Evolutionary conservation across 306 rosid genomes (phyloP), one percentile per base, ranked within the genome.

Genomic region (Trifolium repens): DNA sequence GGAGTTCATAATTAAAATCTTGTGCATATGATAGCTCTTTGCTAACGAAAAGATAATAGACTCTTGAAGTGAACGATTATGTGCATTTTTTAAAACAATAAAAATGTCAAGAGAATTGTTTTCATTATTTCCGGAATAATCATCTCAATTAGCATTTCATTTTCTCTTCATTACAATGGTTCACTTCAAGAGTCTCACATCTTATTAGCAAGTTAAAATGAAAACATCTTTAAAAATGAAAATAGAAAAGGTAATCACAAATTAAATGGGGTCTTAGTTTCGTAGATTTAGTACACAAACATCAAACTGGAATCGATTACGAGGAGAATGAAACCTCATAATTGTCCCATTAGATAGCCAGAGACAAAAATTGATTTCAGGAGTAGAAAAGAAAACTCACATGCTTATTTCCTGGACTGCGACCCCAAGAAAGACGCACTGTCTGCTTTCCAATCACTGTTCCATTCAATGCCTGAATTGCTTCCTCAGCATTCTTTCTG

Each of bases 381-480:
- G 42, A 8, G 37, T 34, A 62, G 82, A 54, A 27, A 54, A 43
- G 60, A 24, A 57, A 71, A 63, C 85, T 78, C 84, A 94, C 99
- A 88, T 94, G 98, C 86, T 90, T 94, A 84, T 89, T 86, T 57
- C 91, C 97, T 34, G 97, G 96, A 63, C 92, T 94, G 80, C 99
- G 97, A 59, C 99, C 99, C 99, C 99, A 94, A 42, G 98, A 91
- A 77, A 94, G 99, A 50, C 99, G 97, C 79, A 94, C 96, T 14
- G 96, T 89, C 84, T 94, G 99, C 86, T 92, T 94, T 69, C 99
- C 99, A 58, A 94, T 92, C 47, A 90, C 84, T 2, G 96, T 87
- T 67, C 96, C 99, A 78, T 89, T 94, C 86, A 94, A 80, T 74
- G 77, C 87, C 46, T 94, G 87, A 67, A 94, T 89, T 72, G 99